Percentiles rank a stretch among this genome's conserved stretches.
phyloP scores from a whole-genome alignment of 2,329 filamentous ascomycete genomes.

The Lojkania enalia region DNA sequence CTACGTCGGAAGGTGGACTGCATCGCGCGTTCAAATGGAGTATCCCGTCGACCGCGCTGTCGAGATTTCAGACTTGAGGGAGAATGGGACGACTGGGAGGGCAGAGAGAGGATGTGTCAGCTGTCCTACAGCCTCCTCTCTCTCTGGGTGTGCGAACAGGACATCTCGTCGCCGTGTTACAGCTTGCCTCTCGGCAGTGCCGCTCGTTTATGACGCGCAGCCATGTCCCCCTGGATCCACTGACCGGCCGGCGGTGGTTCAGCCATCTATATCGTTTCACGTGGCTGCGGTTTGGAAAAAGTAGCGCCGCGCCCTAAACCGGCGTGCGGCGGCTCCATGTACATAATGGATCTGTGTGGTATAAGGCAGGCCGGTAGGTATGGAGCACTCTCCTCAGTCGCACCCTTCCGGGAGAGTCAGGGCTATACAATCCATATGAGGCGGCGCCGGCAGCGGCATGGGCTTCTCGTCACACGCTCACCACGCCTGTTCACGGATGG shows the following conservation, averaged over 20 bases:
- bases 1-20: neutral
- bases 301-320: conserved; percentile 23
- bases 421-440: conserved; percentile 3
- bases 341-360: too few relatives aligned
- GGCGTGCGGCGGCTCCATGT: conserved; percentile 31
- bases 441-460: neutral
- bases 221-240: conserved; percentile 30
- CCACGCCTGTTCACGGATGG: neutral
- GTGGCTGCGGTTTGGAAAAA: conserved; percentile 30
- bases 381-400: conserved; percentile 10
- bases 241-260: conserved; percentile 25
- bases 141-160: neutral
- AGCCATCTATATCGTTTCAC: conserved; percentile 35
- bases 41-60: neutral
- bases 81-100: neutral
- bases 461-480: too few relatives aligned
- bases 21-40: neutral
- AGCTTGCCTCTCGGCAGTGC: conserved; percentile 35
- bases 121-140: too few relatives aligned
- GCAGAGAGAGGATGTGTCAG: neutral
- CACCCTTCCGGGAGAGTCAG: conserved; percentile 21
- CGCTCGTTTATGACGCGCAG: conserved; percentile 38
- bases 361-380: conserved; percentile 26
- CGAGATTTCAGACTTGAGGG: neutral
- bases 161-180: conserved; percentile 8